Evolutionary conservation across 495 filamentous ascomycete species (phyloP), one percentile per base, ranked within the genome.

Genomic region (Amniculicola lignicola): DNA sequence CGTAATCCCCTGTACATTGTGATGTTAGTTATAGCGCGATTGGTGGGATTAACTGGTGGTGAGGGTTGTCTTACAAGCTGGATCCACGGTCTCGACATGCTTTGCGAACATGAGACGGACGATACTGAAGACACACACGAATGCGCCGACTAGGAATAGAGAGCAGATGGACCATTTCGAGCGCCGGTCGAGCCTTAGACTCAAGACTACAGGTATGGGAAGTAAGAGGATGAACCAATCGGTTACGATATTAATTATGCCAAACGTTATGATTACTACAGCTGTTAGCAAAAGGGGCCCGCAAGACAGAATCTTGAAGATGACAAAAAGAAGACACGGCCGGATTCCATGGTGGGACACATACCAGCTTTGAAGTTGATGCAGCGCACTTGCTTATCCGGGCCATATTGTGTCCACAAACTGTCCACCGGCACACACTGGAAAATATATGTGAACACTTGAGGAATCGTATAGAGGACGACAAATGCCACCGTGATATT

Each of bases 171-270:
- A 51, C 47, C 37, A 51, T 54, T 69, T 69, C 9, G 61, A 51
- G 2, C 66, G 55, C 7, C 25, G 25, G 35, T 62, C 57, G 52
- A 67, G 35, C 25, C 61, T 47, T 4, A 69, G 49, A 6, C 48
- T 51, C n/a, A 64, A 12, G 39, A 67, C 52, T 21, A 69, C 54
- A 16, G 66, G 66, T 12, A 69, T 52, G 0, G 66, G 66, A 16
- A 67, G 41, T 2, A 57, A 28, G n/a, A 65, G 61, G 51, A 69
- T 67, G 4, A 52, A 53, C 27, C 63, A 57, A 52, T 69, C 64
- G 15, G 63, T 69, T 16, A 46, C 23, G 31, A 69, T 69, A 25
- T 67, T 66, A 19, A 69, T 44, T 27, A 51, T 35, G 22, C 54
- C 54, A 18, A 58, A 51, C 3, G 39, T 14, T 2, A 58, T 33